Evolutionary conservation across 1,284 basidiomycete genomes (phyloP), one percentile per base, ranked within the genome.

Genomic region (Porogramme epimiltina): DNA sequence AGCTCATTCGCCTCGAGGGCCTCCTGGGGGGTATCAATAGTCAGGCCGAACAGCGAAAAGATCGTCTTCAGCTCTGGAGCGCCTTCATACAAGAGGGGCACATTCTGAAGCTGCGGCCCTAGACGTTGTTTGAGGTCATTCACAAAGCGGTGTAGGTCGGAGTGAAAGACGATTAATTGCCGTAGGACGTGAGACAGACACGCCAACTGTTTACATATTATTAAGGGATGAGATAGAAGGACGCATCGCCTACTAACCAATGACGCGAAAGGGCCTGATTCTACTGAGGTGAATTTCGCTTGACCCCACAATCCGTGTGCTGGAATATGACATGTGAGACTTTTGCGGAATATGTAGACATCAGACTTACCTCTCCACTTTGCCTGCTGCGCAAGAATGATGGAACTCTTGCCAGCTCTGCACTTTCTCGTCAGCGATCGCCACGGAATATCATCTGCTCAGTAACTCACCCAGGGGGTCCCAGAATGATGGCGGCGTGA

Each of bases 291-390:
- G 55, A 88, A 88, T 65, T 86, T 87, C 3, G 85, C 85, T 57
- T 87, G 84, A 16, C 85, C 86, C 84, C 85, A 89, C 13, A 87
- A 73, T 3, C 86, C 86, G 57, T 87, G 84, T 16, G 82, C 84
- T 86, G 34, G 4, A 50, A 11, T 22, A 10, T 20, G 18, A 6
- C 33, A 41, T 25, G 44, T 20, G 6, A 13, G 4, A n/a, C 5
- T 15, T n/a, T 3, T 19, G 8, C 19, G 10, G 19, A 4, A 16
- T n/a, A 23, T 23, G 20, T 23, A 40, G 18, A n/a, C 16, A 24
- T 5, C 13, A 36, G 13, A 64, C 77, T 61, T 62, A 84, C 84
- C 76, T 70, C 85, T 69, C 85, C 85, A 88, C 65, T 81, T 82
- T 4, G 84, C 82, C 63, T 88, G 85, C 57, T 87, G 80, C 5